These are phyloP conservation scores for Cyanidium caldarium DNA, from an alignment of 23 red algal species.

Conservation along the genomic window DNA sequence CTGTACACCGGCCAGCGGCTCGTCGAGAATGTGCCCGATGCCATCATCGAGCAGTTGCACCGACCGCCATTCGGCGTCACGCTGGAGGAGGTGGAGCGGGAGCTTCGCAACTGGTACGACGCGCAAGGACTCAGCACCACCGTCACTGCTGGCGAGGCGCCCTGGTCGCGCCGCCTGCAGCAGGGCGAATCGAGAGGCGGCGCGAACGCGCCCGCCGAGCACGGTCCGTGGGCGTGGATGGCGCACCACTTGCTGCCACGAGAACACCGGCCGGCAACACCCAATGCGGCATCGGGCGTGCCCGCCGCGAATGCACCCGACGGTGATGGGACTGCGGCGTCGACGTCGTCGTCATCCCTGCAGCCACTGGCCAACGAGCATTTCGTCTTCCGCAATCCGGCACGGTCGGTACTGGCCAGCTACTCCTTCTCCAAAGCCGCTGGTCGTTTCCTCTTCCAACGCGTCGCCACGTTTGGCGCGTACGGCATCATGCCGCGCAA, in stretches of 20 bases:
- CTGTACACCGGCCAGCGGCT: constrained; percentile 18
- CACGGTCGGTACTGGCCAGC: constrained; percentile 20
- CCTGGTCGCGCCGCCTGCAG: no score
- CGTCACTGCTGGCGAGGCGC: no score
- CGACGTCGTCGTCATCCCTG: background rate
- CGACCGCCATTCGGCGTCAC: background rate
- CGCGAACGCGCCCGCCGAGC: no score
- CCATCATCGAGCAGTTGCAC: background rate
- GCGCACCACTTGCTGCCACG: no score
- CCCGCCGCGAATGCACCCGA: background rate
- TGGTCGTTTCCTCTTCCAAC: constrained; percentile 4
- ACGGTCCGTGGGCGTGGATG: no score
- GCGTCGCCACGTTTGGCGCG: constrained; percentile 8
- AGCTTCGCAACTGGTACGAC: no score
- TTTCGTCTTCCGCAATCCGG: constrained; percentile 21
- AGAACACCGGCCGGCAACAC: no score
- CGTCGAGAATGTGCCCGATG: constrained; percentile 18
- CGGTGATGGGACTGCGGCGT: background rate
- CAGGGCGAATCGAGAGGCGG: no score
- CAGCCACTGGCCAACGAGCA: constrained; percentile 18
- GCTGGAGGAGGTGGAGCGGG: background rate
- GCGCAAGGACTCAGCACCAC: no score
- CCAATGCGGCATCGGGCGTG: background rate
- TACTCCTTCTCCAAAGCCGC: background rate
- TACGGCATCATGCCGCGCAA: constrained; percentile 33